Conservation (phyloP, 1,284 basidiomycete species). For the Malassezia obtusa region DNA sequence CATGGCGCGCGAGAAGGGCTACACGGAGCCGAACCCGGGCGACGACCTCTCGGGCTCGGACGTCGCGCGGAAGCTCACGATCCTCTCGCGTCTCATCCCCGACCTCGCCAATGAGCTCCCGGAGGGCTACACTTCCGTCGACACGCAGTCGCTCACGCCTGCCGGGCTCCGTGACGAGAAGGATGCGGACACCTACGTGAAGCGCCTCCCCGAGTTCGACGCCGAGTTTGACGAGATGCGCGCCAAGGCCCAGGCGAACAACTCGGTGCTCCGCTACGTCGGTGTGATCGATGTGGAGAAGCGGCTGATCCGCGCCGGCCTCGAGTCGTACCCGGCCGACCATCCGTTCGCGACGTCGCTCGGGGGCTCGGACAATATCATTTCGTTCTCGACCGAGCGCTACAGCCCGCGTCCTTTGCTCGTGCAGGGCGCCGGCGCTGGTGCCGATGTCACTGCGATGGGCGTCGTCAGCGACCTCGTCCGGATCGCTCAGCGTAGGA, state of each 20-base stretch:
- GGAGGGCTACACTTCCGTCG: constrained; percentile 67
- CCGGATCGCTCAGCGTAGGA: constrained; percentile 47
- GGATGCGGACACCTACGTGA: constrained; percentile 60
- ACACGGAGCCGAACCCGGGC: constrained; percentile 96
- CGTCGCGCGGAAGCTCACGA: constrained; percentile 91
- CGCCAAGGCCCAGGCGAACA: constrained; percentile 64
- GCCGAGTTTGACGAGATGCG: constrained; percentile 66
- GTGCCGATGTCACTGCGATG: constrained; percentile 95
- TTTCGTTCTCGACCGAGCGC: constrained; percentile 88
- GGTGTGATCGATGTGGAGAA: constrained; percentile 78
- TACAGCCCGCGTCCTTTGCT: constrained; percentile 62
- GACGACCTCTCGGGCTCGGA: constrained; percentile 94
- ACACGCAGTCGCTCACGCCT: constrained; percentile 78
- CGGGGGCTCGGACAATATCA: constrained; percentile 91
- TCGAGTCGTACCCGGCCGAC: constrained; percentile 77
- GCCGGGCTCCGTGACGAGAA: constrained; percentile 58
- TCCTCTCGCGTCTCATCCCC: constrained; percentile 62
- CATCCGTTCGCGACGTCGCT: constrained; percentile 93
- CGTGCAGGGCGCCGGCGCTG: constrained; percentile 88
- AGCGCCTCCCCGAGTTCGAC: constrained; percentile 73
- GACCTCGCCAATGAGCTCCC: constrained; percentile 50
- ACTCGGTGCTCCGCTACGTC: constrained; percentile 80
- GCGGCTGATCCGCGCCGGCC: constrained; percentile 68
- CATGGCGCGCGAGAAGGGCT: constrained; percentile 80
- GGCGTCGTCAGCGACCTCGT: constrained; percentile 71